Base-by-base conservation (phyloP, 2,329 filamentous ascomycete species). In the Colletotrichum orbiculare region DNA sequence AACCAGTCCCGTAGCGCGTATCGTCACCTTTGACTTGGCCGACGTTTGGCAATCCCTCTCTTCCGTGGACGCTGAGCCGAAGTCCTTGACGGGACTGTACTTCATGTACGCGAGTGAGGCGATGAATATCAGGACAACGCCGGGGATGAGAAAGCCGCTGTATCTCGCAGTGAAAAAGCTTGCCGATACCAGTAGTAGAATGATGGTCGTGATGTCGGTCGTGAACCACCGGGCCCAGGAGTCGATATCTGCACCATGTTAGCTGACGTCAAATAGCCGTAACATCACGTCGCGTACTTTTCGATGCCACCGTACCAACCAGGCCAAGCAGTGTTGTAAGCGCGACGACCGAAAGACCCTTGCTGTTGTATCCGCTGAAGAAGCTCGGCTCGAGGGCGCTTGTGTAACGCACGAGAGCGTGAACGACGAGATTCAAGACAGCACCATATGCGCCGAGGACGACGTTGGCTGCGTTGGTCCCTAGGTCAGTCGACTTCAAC, bases 171-270 rank as follows among this genome's bases (percentile, higher is more conserved):
- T 65, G 52, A 73, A 73, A 5, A 72, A 57, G 9, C 70, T 67
- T 1, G 73, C 69, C 13, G 71, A 74, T 6, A 73, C 47, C 41
- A 73, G 71, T 9, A 76, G 64, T 9, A 76, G 60, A 6, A 75
- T 70, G 5, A 69, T 70, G 2, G 72, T 72, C 2, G 73, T 72
- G 7, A 72, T 48, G 12, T 73, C 72, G 13, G 71, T 74, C 2
- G 73, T 73, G 48, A 75, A 68, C 63, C 74, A 76, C 56, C 75
- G 73, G 50, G 74, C 68, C 54, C 74, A 68, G 8, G 72, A 70
- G 54, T 75, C 71, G 55, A 73, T 72, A 59, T 75, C 73, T 76
- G 41, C 10, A 2, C 8, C 3, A 12, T 7, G 17, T 57, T 2
- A 60, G 38, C 15, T 12, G 25, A 33, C 1, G 13, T 9, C 50